Base-by-base conservation (phyloP, 2,329 filamentous ascomycete genomes). In the Hymenoscyphus albidus region DNA sequence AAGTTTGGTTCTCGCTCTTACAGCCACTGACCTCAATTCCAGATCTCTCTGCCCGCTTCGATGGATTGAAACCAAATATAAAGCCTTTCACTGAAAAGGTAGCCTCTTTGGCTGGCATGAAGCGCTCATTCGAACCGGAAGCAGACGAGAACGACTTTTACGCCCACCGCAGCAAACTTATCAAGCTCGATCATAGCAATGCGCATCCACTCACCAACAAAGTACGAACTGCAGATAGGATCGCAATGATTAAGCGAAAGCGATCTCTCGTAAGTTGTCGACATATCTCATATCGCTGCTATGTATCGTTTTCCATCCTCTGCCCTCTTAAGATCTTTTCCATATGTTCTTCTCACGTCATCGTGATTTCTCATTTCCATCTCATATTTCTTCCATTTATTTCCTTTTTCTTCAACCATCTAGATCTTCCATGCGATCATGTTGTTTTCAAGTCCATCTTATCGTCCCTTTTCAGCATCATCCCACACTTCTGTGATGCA, bases 121-220 rank as follows among this genome's bases (percentile, higher is more conserved):
- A 62, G 22, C 54, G 61, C 12, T 58, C 54, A 22, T 31, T 38
- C 16, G 44, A 61, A 16, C 58, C 42, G 31, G 48, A n/a, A 27
- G 31, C 55, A 13, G 59, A 48, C 13, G 64, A 64, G 32, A 38
- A 51, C 27, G 58, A 63, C 4, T 51, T 38, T 27, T 67, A 65
- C 22, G n/a, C 14, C 7, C 44, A 22, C 31, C 62, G 66, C 27
- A 35, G 48, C 39, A 67, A 67, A 40, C 32, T 64, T 16, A 10
- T 42, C 39, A 62, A 60, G 38, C 59, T 62, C 38, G 66, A 65
- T 14, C 57, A 63, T 35, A 57, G 22, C n/a, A 64, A 59, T 31
- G 55, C 51, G 16, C 59, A 64, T 27, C 59, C 58, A 42, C 38
- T 27, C 5, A 59, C 55, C 22, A 58, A 59, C 38, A 42, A 16